Evolutionary conservation across 2,329 filamentous ascomycete species (phyloP), one percentile per base, ranked within the genome.

Genomic region (Hymenoscyphus albidus): DNA sequence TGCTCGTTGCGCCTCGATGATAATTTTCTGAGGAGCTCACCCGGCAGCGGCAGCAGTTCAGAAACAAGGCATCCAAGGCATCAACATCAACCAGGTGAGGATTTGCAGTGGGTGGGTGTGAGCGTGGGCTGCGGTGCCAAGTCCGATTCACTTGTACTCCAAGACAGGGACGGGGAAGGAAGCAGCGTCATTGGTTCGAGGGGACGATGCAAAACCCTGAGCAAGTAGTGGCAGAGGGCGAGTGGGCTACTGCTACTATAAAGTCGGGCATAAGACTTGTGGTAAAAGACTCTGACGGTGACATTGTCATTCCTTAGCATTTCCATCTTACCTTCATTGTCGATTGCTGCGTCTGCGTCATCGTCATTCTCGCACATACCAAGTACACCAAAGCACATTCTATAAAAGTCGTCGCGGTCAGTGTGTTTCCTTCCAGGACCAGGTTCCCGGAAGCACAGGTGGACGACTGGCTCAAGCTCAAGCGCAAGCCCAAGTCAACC

Each of bases 21-120:
- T 35, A 35, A 35, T 35, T 35, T 35, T 35, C 32, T 35, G 32
- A 35, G 63, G 61, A 65, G 64, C 65, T 65, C 18, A 44, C 32
- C 32, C 32, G 7, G 32, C 22, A 22, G 22, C 22, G 22, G 22
- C 22, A 22, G 22, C 22, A 22, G 22, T 22, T 35, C 51, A 39
- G 6, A 22, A 60, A 58, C 59, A 35, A 64, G 40, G 63, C 55
- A 61, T 35, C 44, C 9, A 51, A 51, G 42, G 18, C 42, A 14
- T 48, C 42, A 18, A 48, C 22, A 22, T 22, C 22, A 22, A 22
- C 22, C 22, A 22, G 22, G 22, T 48, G 1, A 14, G 42, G 42
- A 35, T 22, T 35, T 35, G 32, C 32, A 35, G 32, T 35, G 22
- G 22, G 22, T 35, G 32, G 32, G 7, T 35, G 14, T 18, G 18